Evolutionary conservation across 306 rosid genomes (phyloP), one percentile per base, ranked within the genome.

Genomic region (Begonia loranthoides): DNA sequence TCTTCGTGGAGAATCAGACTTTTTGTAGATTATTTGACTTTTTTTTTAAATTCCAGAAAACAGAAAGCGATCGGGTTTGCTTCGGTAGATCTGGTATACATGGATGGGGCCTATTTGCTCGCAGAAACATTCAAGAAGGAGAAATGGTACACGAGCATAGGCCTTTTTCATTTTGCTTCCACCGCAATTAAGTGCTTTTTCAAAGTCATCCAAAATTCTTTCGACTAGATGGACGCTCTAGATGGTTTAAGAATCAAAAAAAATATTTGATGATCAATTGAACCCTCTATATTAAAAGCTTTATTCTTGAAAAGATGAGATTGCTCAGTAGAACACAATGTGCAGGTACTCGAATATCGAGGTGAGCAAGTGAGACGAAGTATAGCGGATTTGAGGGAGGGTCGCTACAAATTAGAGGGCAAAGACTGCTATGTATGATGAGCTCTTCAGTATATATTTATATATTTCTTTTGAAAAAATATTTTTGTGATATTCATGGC

Each of bases 61-160:
- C 96, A 9, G 99, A 92, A 73, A 72, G 75, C 5, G 89, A 77
- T 49, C 77, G 99, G 16, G 96, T 83, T 76, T 92, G 96, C 84
- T 87, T 81, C 51, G 99, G 96, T 75, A 83, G 93, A 81, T 92
- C 99, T 2, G 99, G 99, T 56, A 92, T 92, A 64, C 99, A 92
- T 67, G 99, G 96, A 59, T 92, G 99, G 99, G 99, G 99, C 65
- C 94, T 92, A 59, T 92, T 92, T 67, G 94, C 99, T 5, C 87
- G 89, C 6, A 79, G 88, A 69, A 73, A 65, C 71, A 83, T 92
- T 76, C 99, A 79, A 75, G 99, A 92, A 83, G 99, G 99, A 61
- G 99, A 92, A 61, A 92, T 92, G 96, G 99, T 87, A 80, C 49
- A 66, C 13, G 67, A 12, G 17, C 28, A 48, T 58, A 14, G 11